Evolutionary conservation across 2,329 filamentous ascomycete genomes (phyloP), one percentile per base, ranked within the genome.

Genomic region (Calonectria naviculata): DNA sequence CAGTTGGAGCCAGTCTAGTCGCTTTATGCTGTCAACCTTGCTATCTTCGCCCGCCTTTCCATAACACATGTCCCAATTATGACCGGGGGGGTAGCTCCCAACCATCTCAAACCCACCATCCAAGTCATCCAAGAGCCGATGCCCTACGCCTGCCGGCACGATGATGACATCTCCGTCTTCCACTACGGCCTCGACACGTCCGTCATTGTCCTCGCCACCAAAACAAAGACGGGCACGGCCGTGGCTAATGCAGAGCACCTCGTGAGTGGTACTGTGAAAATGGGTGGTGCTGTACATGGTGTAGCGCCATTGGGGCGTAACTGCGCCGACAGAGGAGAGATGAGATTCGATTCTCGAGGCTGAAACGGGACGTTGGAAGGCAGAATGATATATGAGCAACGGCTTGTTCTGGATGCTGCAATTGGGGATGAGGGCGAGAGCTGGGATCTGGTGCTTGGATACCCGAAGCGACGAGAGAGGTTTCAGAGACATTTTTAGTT

Each of bases 61-160:
- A 83, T 93, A 93, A 75, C 92, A 93, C 92, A 94, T 93, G 80
- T 94, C 91, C 91, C 91, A 94, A 21, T 84, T 86, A 19, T 83
- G 83, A 0, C 86, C 88, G 28, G 74, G 82, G 0, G 91, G 92
- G 84, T 94, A 93, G 58, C 87, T 87, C 1, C 92, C 92, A 0
- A 94, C 88, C 91, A 93, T 93, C 78, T 89, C 82, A 78, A 94
- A 94, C 1, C 82, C 85, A 2, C 86, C 84, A 2, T 70, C 73
- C 21, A 87, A 64, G 78, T 93, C 90, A 71, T 91, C 85, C 17
- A 93, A 75, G 70, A 93, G 81, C 7, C 90, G 84, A 84, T 94
- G 92, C 3, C 86, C 88, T 24, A 94, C 90, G 0, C 92, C 92
- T 0, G 91, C 91, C 0, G 92, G 91, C 13, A 94, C 83, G 58